These are phyloP conservation scores for Lecanoromycetidae sp. DNA, from an alignment of 2,329 filamentous ascomycete genomes.

Conservation along the genomic window DNA sequence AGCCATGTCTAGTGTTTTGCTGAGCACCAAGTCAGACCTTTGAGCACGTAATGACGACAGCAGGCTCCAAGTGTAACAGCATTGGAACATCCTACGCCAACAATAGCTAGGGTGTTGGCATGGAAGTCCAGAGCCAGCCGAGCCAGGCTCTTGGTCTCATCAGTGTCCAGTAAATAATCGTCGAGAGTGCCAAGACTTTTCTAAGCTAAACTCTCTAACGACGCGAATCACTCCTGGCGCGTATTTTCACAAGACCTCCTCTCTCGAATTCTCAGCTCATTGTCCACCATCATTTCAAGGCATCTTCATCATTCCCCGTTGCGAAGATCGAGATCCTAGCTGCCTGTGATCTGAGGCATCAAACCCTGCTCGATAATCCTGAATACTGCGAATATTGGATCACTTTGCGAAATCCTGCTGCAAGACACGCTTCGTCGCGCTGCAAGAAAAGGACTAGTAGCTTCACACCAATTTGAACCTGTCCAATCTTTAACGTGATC, in stretches of 20 bases:
- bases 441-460: background rate
- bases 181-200: constrained; percentile 1
- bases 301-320: background rate
- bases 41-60: background rate
- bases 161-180: constrained; percentile 1
- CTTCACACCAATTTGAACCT: background rate
- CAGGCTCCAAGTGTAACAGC: background rate
- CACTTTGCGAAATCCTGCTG: background rate
- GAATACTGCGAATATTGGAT: background rate
- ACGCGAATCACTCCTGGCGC: constrained; percentile 1
- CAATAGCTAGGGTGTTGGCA: background rate
- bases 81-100: background rate
- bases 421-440: constrained; percentile 6
- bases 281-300: background rate
- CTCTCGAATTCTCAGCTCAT: background rate
- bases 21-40: too few relatives aligned
- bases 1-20: too few relatives aligned
- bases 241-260: background rate
- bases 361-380: background rate
- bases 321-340: background rate
- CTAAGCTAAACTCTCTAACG: background rate
- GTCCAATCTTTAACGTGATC: background rate
- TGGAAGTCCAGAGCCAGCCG: too few relatives aligned
- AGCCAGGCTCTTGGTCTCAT: too few relatives aligned
- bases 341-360: background rate